These are phyloP conservation scores for Paraphaeosphaeria minitans DNA, from an alignment of 2,329 filamentous ascomycete species.

Conservation along the genomic window DNA sequence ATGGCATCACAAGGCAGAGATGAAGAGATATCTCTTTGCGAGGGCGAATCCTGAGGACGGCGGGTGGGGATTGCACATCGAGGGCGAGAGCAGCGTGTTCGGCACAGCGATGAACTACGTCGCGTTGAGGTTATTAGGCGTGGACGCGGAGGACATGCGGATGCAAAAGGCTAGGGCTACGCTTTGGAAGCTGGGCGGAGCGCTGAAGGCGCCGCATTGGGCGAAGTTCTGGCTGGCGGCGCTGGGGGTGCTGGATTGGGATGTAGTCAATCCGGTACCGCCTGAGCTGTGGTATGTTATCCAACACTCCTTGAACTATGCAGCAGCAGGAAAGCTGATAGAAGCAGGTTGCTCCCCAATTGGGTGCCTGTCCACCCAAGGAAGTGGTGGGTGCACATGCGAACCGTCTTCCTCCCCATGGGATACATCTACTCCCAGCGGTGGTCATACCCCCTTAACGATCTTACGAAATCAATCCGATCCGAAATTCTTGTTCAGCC, in stretches of 20 bases:
- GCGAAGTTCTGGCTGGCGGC: conserved; percentile 94
- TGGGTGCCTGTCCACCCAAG: conserved; percentile 90
- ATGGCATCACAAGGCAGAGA: conserved; percentile 78
- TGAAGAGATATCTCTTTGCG: conserved; percentile 89
- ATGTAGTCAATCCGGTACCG: conserved; percentile 91
- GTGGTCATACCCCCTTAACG: conserved; percentile 77
- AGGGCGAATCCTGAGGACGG: conserved; percentile 85
- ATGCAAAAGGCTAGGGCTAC: conserved; percentile 84
- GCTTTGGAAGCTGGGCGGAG: conserved; percentile 85
- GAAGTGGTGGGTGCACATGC: conserved; percentile 98
- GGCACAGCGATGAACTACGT: conserved; percentile 91
- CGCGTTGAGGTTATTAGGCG: conserved; percentile 77
- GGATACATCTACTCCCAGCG: conserved; percentile 83
- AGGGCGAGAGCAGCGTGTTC: conserved; percentile 89
- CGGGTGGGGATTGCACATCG: conserved; percentile 97
- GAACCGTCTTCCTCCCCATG: conserved; percentile 95
- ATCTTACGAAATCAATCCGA: conserved; percentile 72
- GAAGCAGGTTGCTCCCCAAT: conserved; percentile 72
- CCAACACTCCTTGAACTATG: neutral
- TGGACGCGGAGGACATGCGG: conserved; percentile 78
- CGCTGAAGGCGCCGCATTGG: conserved; percentile 87
- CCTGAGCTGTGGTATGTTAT: conserved; percentile 79
- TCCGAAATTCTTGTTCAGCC: conserved; percentile 83
- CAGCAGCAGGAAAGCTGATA: conserved; percentile 2
- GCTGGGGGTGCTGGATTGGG: conserved; percentile 83